Percentiles rank a stretch among this genome's conserved stretches.
phyloP scores from a whole-genome alignment of 2,329 filamentous ascomycete species.

The Pseudocercospora pini-densiflorae region DNA sequence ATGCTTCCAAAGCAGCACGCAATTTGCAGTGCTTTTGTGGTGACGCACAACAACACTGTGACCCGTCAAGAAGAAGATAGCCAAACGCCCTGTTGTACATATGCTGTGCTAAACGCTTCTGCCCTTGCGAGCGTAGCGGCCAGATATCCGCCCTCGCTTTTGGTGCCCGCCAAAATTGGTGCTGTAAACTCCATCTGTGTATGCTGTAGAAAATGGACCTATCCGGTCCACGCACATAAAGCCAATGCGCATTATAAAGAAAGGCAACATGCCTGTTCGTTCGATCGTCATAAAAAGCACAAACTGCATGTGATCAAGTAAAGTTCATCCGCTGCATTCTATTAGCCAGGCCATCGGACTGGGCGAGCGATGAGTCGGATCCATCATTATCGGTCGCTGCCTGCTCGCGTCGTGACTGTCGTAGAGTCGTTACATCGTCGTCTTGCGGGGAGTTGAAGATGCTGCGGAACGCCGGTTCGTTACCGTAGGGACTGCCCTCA shows the following conservation, averaged over 20 bases:
- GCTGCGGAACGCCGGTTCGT: conserved; percentile 42
- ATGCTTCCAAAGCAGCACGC: not conserved
- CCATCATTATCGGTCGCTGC: conserved; percentile 37
- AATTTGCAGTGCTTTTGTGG: conserved; percentile 3
- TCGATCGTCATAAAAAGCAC: not conserved
- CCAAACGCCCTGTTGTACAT: conserved; percentile 29
- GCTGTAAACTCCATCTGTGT: conserved; percentile 21
- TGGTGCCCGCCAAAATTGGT: conserved; percentile 19
- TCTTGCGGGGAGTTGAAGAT: conserved; percentile 38
- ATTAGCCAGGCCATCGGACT: conserved; percentile 21
- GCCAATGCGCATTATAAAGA: conserved; percentile 7
- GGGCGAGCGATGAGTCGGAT: conserved; percentile 22
- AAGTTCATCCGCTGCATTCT: conserved; percentile 28
- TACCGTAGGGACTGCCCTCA: conserved; percentile 18
- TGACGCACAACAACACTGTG: conserved; percentile 8
- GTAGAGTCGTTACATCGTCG: conserved; percentile 27
- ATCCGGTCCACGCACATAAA: not conserved
- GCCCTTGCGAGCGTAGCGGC: conserved; percentile 20
- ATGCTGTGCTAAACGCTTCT: conserved; percentile 19
- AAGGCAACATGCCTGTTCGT: not conserved
- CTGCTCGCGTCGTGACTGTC: conserved; percentile 30
- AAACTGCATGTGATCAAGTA: not conserved
- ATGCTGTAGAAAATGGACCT: conserved; percentile 17
- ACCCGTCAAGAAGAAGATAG: not conserved
- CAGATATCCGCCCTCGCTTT: conserved; percentile 22